Evolutionary conservation across 2,329 filamentous ascomycete genomes (phyloP), one percentile per base, ranked within the genome.

Genomic region (Nemania bipapillata): DNA sequence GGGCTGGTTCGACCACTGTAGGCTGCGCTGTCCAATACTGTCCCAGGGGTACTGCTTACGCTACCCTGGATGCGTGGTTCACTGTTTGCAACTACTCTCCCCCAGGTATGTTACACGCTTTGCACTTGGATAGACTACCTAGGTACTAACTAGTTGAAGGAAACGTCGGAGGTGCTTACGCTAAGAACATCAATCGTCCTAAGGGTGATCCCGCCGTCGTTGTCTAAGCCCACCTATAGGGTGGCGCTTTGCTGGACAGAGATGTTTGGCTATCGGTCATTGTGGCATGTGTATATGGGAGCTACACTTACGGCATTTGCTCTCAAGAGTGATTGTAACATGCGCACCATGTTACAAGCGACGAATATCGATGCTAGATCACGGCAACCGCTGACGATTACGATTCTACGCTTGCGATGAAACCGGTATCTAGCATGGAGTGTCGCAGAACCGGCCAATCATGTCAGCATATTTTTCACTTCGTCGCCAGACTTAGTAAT

Each of bases 61-160:
- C 77, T 24, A 73, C 67, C 72, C 80, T 89, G 83, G 85, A 84
- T 42, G 81, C 89, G n/a, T 89, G 87, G 82, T 93, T 89, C 84
- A 94, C 92, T 32, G 93, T 96, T 76, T 97, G 93, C 90, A 95
- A 97, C 87, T 97, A 97, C 84, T 83, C 82, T 73, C 86, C 89
- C 70, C 83, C 89, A 71, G 93, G 92, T 92, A 88, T 80, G 88
- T 80, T 30, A 30, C 55, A n/a, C 26, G 1, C 20, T 50, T 30
- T 37, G 17, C n/a, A 17, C 9, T 0, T 7, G 0, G 24, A 9
- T 37, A 6, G 3, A n/a, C n/a, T n/a, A n/a, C n/a, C 60, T 5
- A 28, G 67, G 49, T 66, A 32, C 47, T 28, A 65, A 55, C 40
- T 28, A 54, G 12, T 12, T 30, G 30, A 40, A 86, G 86, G 86